Percentiles rank a stretch among this genome's conserved stretches.
Conservation (phyloP, 2,329 filamentous ascomycete species). For the Pseudogymnoascus sp. region DNA sequence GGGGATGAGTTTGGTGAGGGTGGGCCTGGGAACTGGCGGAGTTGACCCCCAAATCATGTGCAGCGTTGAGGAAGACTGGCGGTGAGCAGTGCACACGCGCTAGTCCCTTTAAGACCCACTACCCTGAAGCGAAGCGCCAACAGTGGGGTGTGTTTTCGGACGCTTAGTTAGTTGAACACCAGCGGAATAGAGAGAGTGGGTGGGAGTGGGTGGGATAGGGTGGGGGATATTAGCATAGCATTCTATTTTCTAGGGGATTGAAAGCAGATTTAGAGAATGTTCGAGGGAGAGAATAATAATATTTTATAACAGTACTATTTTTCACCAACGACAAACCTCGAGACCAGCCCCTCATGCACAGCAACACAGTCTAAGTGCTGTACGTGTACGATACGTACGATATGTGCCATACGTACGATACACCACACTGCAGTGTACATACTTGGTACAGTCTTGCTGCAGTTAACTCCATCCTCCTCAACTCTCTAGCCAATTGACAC, state of each 20-base stretch:
- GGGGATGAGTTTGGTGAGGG: constrained; percentile 26
- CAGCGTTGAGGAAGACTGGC: constrained; percentile 9
- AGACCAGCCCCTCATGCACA: constrained; percentile 2
- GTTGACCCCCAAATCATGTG: constrained; percentile 6
- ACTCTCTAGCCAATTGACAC: background rate
- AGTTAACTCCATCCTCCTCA: background rate
- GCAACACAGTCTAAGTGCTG: background rate
- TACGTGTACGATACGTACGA: background rate
- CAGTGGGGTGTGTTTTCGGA: background rate
- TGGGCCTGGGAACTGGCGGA: constrained; percentile 17
- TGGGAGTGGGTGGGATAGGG: background rate
- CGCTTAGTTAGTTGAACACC: background rate
- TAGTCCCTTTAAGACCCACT: background rate
- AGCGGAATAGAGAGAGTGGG: background rate
- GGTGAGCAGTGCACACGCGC: constrained; percentile 7
- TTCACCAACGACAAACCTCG: background rate
- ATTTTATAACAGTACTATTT: too few relatives aligned
- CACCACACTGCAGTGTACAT: background rate
- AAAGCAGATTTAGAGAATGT: too few relatives aligned
- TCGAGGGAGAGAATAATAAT: too few relatives aligned
- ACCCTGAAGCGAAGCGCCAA: constrained; percentile 7
- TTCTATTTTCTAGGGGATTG: too few relatives aligned
- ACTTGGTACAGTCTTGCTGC: background rate
- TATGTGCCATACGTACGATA: background rate
- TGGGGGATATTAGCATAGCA: too few relatives aligned